These are phyloP conservation scores for Paxillus ammoniavirescens DNA, from an alignment of 768 basidiomycete genomes.

Conservation along the genomic window DNA sequence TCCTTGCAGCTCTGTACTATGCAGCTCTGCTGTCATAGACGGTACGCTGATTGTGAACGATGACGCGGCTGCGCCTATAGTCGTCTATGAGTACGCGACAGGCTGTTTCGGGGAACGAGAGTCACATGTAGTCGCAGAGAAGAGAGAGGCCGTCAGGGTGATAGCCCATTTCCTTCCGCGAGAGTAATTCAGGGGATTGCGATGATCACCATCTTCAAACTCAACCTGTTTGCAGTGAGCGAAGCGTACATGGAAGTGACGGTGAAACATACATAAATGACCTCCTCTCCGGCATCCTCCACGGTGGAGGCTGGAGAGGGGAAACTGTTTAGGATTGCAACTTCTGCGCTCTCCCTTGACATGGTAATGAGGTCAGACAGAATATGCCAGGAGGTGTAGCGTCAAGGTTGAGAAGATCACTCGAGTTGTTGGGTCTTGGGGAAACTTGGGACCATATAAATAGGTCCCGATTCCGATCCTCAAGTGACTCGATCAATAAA, in stretches of 20 bases:
- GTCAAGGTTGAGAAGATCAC: background rate
- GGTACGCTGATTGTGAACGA: conserved; percentile 54
- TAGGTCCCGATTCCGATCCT: conserved; percentile 6
- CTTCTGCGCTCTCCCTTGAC: conserved; percentile 7
- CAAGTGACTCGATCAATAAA: background rate
- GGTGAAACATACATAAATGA: conserved; percentile 9
- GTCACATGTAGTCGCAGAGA: conserved; percentile 22
- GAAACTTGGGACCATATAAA: conserved; percentile 8
- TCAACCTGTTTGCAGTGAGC: conserved; percentile 33
- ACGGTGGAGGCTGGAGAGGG: background rate
- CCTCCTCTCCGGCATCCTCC: conserved; percentile 1
- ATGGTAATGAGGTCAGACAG: conserved; percentile 3
- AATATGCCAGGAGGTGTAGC: background rate
- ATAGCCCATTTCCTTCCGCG: conserved; percentile 41
- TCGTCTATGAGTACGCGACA: background rate
- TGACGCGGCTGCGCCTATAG: conserved; percentile 45
- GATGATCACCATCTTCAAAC: conserved; percentile 35
- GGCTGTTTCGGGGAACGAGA: background rate
- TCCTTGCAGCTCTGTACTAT: conserved; percentile 43
- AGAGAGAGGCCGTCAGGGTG: conserved; percentile 29
- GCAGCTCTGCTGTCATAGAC: conserved; percentile 49
- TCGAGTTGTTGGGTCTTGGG: background rate
- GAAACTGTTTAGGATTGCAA: background rate
- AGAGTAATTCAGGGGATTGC: conserved; percentile 39
- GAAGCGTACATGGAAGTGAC: background rate